Evolutionary conservation across 768 basidiomycete genomes (phyloP), one percentile per base, ranked within the genome.

Genomic region (Tylopilus cervinicoccineus): DNA sequence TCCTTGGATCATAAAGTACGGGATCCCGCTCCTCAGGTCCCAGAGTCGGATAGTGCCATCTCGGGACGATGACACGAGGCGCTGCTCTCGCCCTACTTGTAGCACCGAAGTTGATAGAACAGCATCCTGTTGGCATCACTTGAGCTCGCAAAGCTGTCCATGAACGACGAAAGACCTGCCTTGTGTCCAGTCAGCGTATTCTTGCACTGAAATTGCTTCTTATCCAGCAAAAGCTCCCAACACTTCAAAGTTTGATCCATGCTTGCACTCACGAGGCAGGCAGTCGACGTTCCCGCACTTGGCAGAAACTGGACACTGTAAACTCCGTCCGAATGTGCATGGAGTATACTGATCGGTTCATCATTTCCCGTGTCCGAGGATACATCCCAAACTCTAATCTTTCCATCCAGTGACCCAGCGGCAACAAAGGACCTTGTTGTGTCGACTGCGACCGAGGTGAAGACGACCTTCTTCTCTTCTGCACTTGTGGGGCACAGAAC

Each of bases 381-480:
- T 45, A 74, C 63, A 50, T 78, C 71, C 79, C 79, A 81, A 12
- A 81, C 67, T 43, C 79, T 70, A 26, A 80, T 67, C 47, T 72
- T 64, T 20, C 74, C 74, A 56, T 80, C 78, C n/a, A 81, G 69
- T 27, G 70, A 70, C 9, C 78, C 79, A 29, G 78, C 73, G 31
- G 77, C 79, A 17, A 79, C 71, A 46, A 75, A 69, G 39, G 65
- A 67, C 4, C 76, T 74, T 47, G 57, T 48, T 2, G 41, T 27
- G 43, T 69, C 59, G 22, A 68, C 58, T 2, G 66, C 27, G 20
- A 67, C 53, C 2, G 66, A 67, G 38, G 65, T 67, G 23, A 65
- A 60, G 39, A 65, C 65, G 20, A 53, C 49, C 9, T 65, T 58
- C 28, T 46, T 51, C 41, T 57, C 54, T 49, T 52, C 57, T 12